Conservation (phyloP, 192 early-diverging fungal species). For the Backusella sp. region DNA sequence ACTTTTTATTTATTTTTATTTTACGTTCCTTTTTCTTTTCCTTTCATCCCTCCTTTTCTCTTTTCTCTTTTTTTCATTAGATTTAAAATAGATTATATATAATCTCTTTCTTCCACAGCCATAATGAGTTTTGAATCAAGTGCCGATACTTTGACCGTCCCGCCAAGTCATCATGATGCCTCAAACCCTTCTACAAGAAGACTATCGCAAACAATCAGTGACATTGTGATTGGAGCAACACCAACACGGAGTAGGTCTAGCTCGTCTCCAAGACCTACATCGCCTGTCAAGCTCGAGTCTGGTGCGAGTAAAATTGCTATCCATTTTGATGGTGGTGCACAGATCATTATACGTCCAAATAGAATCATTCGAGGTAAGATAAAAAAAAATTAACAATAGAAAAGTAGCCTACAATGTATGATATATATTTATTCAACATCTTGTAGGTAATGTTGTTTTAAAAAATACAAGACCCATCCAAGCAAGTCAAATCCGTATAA, state of each 20-base stretch:
- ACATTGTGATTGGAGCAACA: background rate
- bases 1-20: background rate
- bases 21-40: background rate
- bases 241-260: background rate
- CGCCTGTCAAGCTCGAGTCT: background rate
- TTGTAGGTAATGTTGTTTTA: background rate
- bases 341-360: conserved; percentile 27
- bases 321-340: conserved; percentile 20
- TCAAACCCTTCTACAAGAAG: background rate
- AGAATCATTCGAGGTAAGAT: conserved; percentile 25
- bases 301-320: background rate
- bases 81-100: background rate
- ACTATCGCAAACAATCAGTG: conserved; percentile 12
- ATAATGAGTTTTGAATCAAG: background rate
- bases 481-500: conserved; percentile 13
- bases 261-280: background rate
- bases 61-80: background rate
- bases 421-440: background rate
- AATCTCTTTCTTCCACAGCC: background rate
- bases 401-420: no score
- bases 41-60: background rate
- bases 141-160: background rate
- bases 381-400: background rate
- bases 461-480: background rate
- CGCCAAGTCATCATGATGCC: background rate